A percentile compares a stretch with the other conserved stretches of the same genome.
These are phyloP conservation scores for Biscogniauxia marginata DNA, from an alignment of 2,329 filamentous ascomycete genomes.

Conservation along the genomic window DNA sequence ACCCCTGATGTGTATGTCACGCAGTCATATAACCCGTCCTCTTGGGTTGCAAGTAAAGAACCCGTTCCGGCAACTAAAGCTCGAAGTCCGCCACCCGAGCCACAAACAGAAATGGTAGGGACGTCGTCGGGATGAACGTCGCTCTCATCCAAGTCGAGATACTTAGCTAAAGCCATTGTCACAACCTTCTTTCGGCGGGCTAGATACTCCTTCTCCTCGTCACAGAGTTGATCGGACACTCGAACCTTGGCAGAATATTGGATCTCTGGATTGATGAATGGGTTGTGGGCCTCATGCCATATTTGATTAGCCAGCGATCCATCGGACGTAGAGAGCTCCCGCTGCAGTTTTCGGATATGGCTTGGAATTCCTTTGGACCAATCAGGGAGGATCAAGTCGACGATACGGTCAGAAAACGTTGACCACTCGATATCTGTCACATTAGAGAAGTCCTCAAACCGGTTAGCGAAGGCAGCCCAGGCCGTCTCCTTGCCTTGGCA, in stretches of 20 bases:
- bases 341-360: constrained; percentile 79
- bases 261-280: constrained; percentile 83
- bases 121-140: constrained; percentile 93
- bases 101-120: constrained; percentile 89
- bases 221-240: constrained; percentile 76
- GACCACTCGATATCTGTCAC: constrained; percentile 56
- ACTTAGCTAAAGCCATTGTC: constrained; percentile 73
- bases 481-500: constrained; percentile 32
- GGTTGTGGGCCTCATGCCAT: constrained; percentile 87
- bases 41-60: constrained; percentile 78
- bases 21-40: constrained; percentile 90
- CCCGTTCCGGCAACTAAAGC: constrained; percentile 89
- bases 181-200: constrained; percentile 66
- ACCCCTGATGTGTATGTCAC: constrained; percentile 94
- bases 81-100: constrained; percentile 86
- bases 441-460: constrained; percentile 53
- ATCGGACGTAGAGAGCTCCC: constrained; percentile 81
- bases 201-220: constrained; percentile 77
- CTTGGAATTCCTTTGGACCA: constrained; percentile 78
- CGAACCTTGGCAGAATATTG: constrained; percentile 77
- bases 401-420: constrained; percentile 56
- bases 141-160: constrained; percentile 73
- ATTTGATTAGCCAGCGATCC: constrained; percentile 91
- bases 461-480: constrained; percentile 47
- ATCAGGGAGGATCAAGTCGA: constrained; percentile 72